These are phyloP conservation scores for Trebouxia sp. DNA, from an alignment of 139 green algal species.

Conservation along the genomic window DNA sequence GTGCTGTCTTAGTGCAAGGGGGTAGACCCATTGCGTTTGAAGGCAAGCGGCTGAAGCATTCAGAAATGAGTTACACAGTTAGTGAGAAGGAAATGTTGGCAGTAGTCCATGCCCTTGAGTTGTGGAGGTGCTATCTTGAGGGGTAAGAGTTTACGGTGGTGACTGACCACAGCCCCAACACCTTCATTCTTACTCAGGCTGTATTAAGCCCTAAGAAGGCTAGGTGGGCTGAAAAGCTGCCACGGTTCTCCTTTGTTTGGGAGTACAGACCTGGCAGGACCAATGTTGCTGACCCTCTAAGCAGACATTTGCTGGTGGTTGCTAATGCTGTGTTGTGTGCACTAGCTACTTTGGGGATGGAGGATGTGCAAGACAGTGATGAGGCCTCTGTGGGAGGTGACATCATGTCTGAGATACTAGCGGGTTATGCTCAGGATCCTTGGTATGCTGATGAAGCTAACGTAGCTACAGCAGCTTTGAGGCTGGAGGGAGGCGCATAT, in stretches of 20 bases:
- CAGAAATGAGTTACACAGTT: slow-evolving; percentile 40
- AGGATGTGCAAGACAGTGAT: too few species aligned
- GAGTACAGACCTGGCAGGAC: slow-evolving; percentile 27
- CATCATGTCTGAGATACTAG: too few species aligned
- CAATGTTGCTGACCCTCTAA: slow-evolving; percentile 29
- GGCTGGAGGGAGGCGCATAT: too few species aligned
- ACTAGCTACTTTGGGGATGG: too few species aligned
- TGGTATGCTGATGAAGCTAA: too few species aligned
- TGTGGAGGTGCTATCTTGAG: slow-evolving; percentile 38
- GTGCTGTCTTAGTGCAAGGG: slow-evolving; percentile 36
- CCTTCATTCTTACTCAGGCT: neutral
- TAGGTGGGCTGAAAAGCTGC: slow-evolving; percentile 1
- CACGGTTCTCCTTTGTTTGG: neutral
- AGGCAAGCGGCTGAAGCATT: slow-evolving; percentile 26
- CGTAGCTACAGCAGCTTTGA: too few species aligned
- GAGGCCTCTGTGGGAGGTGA: too few species aligned
- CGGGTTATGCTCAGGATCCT: too few species aligned
- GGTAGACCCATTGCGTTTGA: slow-evolving; percentile 32
- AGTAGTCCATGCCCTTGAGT: slow-evolving; percentile 38
- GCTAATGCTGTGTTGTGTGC: too few species aligned
- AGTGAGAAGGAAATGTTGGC: slow-evolving; percentile 42
- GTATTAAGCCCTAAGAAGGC: neutral
- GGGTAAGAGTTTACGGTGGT: slow-evolving; percentile 32
- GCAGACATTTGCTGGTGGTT: too few species aligned
- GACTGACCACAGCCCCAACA: slow-evolving; percentile 19